These are phyloP conservation scores for Vitrella brassicaformis DNA, from an alignment of 73 alveolate genomes.

Conservation along the genomic window DNA sequence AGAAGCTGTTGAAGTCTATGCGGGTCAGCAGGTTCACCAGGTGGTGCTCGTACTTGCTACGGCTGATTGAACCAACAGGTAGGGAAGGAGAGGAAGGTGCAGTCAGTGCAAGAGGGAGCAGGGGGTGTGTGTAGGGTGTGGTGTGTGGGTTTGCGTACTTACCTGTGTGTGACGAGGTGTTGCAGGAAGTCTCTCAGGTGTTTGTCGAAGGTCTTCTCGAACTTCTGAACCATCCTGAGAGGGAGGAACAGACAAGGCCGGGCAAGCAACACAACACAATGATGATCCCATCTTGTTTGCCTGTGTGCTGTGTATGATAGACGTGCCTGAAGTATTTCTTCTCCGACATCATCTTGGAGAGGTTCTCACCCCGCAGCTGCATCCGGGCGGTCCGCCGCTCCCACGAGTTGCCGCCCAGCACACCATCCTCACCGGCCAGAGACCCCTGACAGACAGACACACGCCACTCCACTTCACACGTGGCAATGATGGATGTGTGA, in stretches of 20 bases:
- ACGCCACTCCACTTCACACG: too few relatives aligned
- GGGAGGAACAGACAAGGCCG: neutral
- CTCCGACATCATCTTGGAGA: neutral
- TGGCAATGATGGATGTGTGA: too few relatives aligned
- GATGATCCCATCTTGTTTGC: too few relatives aligned
- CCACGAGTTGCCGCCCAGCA: too few relatives aligned
- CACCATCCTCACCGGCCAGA: too few relatives aligned
- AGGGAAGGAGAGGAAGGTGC: too few relatives aligned
- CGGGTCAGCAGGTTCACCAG: slow-evolving; percentile 74
- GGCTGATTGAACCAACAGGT: neutral
- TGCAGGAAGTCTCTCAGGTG: neutral
- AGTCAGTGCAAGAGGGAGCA: too few relatives aligned
- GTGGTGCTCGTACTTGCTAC: slow-evolving; percentile 52
- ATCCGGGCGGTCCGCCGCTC: too few relatives aligned
- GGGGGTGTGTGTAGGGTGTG: too few relatives aligned
- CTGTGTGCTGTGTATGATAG: neutral
- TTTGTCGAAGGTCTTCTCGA: neutral
- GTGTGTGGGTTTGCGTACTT: neutral
- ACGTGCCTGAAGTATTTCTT: neutral
- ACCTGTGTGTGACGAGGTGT: neutral
- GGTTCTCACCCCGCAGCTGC: neutral
- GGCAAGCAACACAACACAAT: neutral
- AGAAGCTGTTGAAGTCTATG: slow-evolving; percentile 80
- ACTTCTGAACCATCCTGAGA: neutral
- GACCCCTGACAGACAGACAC: too few relatives aligned